Conservation (phyloP, 2,329 filamentous ascomycete species). For the Aspergillus persii region DNA sequence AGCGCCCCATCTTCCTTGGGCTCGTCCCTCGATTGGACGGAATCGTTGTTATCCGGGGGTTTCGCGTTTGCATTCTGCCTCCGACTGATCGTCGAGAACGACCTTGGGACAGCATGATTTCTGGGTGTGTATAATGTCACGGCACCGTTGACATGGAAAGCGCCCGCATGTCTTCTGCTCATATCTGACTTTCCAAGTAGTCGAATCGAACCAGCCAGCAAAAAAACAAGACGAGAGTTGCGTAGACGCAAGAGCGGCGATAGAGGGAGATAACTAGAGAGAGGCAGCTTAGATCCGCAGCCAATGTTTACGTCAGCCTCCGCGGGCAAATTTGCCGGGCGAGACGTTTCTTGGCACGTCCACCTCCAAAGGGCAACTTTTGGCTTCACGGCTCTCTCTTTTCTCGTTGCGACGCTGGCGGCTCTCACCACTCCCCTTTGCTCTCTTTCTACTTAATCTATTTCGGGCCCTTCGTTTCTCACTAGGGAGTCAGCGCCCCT, state of each 20-base stretch:
- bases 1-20: constrained; percentile 53
- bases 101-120: constrained; percentile 11
- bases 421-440: constrained; percentile 5
- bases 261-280: too few species aligned
- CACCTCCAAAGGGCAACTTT: constrained; percentile 16
- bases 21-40: constrained; percentile 15
- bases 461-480: neutral
- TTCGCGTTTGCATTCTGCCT: constrained; percentile 23
- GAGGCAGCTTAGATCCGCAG: neutral
- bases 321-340: constrained; percentile 24
- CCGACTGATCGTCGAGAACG: constrained; percentile 23
- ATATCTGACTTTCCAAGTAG: constrained; percentile 14
- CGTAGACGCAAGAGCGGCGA: neutral
- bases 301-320: constrained; percentile 31
- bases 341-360: constrained; percentile 18
- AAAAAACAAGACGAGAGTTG: neutral
- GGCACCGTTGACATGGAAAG: constrained; percentile 15
- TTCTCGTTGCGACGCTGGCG: constrained; percentile 15
- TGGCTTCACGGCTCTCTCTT: neutral
- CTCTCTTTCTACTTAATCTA: neutral
- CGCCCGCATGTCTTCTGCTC: constrained; percentile 18
- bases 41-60: constrained; percentile 13
- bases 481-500: neutral
- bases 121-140: constrained; percentile 12
- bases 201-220: neutral